Conservation (phyloP, 306 rosid genomes). For the Malus asiatica region DNA sequence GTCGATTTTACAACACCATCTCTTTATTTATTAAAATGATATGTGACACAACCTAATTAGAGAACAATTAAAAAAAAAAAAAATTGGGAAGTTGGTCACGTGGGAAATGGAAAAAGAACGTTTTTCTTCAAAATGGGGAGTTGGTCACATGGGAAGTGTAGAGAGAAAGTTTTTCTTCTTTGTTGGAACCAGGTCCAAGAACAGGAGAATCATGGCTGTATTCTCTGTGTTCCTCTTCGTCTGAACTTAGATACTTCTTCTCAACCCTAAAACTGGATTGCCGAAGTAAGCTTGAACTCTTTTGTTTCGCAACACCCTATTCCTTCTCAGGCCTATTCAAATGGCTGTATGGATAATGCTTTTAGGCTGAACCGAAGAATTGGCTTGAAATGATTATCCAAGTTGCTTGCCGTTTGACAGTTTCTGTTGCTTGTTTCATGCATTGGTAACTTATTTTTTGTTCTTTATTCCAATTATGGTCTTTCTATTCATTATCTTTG, state of each 20-base stretch:
- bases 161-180: too few relatives aligned
- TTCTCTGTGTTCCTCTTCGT: too few relatives aligned
- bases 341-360: neutral
- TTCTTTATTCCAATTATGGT: neutral
- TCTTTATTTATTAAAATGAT: too few relatives aligned
- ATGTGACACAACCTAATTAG: too few relatives aligned
- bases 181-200: too few relatives aligned
- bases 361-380: constrained; percentile 10
- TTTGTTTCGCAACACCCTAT: constrained; percentile 6
- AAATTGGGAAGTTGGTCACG: too few relatives aligned
- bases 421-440: constrained; percentile 19
- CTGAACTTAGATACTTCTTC: constrained; percentile 23
- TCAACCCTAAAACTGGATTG: constrained; percentile 67
- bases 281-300: constrained; percentile 41
- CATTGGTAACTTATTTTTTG: constrained; percentile 25
- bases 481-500: neutral
- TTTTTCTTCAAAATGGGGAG: too few relatives aligned
- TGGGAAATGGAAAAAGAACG: too few relatives aligned
- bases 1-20: too few relatives aligned
- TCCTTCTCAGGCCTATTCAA: constrained; percentile 13
- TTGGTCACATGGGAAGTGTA: too few relatives aligned
- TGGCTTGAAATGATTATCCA: constrained; percentile 14
- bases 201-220: too few relatives aligned
- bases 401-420: neutral
- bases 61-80: too few relatives aligned